These are phyloP conservation scores for Lentinus polychrous DNA, from an alignment of 1,284 basidiomycete species.

Conservation along the genomic window DNA sequence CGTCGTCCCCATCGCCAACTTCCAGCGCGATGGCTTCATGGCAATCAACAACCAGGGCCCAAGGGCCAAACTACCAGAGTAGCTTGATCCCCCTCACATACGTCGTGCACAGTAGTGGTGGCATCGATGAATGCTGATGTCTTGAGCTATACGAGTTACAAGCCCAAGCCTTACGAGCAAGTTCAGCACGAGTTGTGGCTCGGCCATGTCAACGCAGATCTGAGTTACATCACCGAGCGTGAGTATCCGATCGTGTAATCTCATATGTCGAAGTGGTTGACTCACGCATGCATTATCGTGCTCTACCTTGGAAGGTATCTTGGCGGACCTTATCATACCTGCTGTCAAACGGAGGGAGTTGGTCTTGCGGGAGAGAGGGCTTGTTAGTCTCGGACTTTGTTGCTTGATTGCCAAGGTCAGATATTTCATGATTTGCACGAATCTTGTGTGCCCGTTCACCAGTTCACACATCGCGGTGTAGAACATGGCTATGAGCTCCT, in stretches of 20 bases:
- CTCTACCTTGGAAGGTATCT: slow-evolving; percentile 82
- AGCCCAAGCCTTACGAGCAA: slow-evolving; percentile 32
- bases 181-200: slow-evolving; percentile 70
- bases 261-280: too few species aligned
- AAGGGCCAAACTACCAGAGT: slow-evolving; percentile 84
- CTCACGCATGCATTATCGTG: too few species aligned
- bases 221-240: slow-evolving; percentile 78
- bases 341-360: slow-evolving; percentile 81
- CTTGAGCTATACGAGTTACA: slow-evolving; percentile 18
- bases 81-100: slow-evolving; percentile 60
- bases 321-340: slow-evolving; percentile 84
- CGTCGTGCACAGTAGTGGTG: slow-evolving; percentile 9
- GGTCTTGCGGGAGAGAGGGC: slow-evolving; percentile 75
- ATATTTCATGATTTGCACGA: background rate
- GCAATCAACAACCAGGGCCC: slow-evolving; percentile 74
- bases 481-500: slow-evolving; percentile 84
- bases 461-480: slow-evolving; percentile 21
- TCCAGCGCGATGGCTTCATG: slow-evolving; percentile 75
- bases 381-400: slow-evolving; percentile 79
- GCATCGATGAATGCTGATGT: background rate
- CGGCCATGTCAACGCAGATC: slow-evolving; percentile 66
- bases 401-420: slow-evolving; percentile 75
- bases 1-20: slow-evolving; percentile 70
- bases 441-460: too few species aligned
- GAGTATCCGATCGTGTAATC: too few species aligned